A percentile compares a stretch with the other conserved stretches of the same genome.
These are phyloP conservation scores for Cadophora luteo-olivacea DNA, from an alignment of 2,329 filamentous ascomycete genomes.

Conservation along the genomic window DNA sequence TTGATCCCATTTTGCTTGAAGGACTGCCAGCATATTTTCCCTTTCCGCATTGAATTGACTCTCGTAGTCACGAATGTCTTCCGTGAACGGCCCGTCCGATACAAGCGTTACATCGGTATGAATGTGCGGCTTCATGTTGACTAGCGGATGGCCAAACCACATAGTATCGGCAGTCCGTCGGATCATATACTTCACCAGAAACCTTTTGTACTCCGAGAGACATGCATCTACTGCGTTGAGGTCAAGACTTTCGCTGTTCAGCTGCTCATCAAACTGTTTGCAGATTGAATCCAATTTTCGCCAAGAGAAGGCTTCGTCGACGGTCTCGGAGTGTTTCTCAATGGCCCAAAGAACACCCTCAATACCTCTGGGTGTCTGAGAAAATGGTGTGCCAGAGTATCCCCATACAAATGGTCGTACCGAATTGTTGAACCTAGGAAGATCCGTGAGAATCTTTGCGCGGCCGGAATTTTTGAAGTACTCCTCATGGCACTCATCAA, in stretches of 20 bases:
- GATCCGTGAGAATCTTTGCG: conserved; percentile 24
- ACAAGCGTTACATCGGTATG: conserved; percentile 31
- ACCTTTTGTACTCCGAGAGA: conserved; percentile 19
- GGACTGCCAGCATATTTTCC: neutral
- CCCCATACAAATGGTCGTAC: conserved; percentile 34
- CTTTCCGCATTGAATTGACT: conserved; percentile 6
- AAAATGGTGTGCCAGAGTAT: conserved; percentile 36
- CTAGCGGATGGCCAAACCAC: conserved; percentile 34
- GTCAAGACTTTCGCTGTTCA: conserved; percentile 5
- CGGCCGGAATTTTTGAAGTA: conserved; percentile 24
- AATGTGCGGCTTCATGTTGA: conserved; percentile 30
- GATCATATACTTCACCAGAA: conserved; percentile 33
- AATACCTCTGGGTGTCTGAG: conserved; percentile 27
- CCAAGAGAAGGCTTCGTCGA: neutral
- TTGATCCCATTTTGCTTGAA: conserved; percentile 17
- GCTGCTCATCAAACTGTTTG: conserved; percentile 26
- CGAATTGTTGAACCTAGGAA: conserved; percentile 20
- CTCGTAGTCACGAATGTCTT: neutral
- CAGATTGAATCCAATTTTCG: conserved; percentile 27
- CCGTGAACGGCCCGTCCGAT: neutral
- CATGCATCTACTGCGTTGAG: conserved; percentile 2
- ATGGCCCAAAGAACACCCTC: conserved; percentile 33
- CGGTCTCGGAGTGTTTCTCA: conserved; percentile 24
- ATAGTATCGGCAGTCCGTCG: conserved; percentile 29
- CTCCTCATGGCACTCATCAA: conserved; percentile 37